Base-by-base conservation (phyloP, 1,284 basidiomycete genomes). In the Ceratobasidium sp. region DNA sequence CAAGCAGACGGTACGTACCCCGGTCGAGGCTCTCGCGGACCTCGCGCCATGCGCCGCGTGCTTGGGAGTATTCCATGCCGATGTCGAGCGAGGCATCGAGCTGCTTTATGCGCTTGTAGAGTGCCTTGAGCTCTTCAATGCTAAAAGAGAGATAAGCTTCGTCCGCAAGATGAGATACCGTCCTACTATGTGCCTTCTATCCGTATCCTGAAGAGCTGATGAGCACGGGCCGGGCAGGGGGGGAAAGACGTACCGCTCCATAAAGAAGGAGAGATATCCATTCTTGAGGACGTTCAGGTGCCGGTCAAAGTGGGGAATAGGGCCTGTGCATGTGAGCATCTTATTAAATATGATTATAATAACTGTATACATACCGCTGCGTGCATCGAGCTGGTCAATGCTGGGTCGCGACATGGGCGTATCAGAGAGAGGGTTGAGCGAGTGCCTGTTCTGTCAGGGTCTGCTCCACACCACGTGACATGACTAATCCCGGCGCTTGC, bases 151-250 rank as follows among this genome's bases (percentile, higher is more conserved):
- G 41, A 41, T 69, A 12, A 69, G 65, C 18, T 18, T n/a, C 23
- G 52, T 34, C 39, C 28, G 23, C 1, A 4, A 2, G n/a, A 2
- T n/a, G 0, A 9, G 10, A 14, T 21, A n/a, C 32, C n/a, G 4
- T 81, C 89, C 80, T 78, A 93, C 92, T 96, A 96, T 70, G 81
- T 79, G 77, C 95, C 93, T 79, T 96, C 94, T 73, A 95, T 90
- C 59, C 86, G 87, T 79, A 89, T 90, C 78, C 93, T 95, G 79
- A 43, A 41, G 71, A 74, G 77, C 73, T 73, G 62, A 74, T 73
- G 64, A 62, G 65, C 23, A 36, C 45, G 59, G 41, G 73, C 39
- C 32, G 60, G 21, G 34, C 57, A 34, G 39, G 73, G 58, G 75
- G 39, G 61, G 30, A 41, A 48, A 73, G 55, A 80, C 87, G 77